Percentiles rank a stretch among this genome's conserved stretches.
These are phyloP conservation scores for Pholiota molesta DNA, from an alignment of 768 basidiomycete species.

Conservation along the genomic window DNA sequence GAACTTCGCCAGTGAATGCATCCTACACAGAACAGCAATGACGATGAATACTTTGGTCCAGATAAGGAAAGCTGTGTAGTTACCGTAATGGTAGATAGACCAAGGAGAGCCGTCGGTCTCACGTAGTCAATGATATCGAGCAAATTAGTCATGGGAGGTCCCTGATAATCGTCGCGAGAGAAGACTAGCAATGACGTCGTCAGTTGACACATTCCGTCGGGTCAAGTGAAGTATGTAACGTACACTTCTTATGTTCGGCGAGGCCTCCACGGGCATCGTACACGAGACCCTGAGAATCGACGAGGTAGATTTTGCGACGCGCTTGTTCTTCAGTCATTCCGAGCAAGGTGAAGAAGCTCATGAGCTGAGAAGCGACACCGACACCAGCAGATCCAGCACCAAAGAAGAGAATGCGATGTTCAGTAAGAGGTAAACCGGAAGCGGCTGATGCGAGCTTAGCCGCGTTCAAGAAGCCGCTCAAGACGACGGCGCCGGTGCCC, in stretches of 20 bases:
- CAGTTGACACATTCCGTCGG: slow-evolving; percentile 11
- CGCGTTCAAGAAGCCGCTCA: slow-evolving; percentile 89
- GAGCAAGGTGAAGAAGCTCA: slow-evolving; percentile 86
- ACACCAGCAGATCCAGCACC: slow-evolving; percentile 93
- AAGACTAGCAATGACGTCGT: slow-evolving; percentile 54
- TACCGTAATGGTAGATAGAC: slow-evolving; percentile 83
- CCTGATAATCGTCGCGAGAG: slow-evolving; percentile 77
- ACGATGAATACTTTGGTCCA: neutral
- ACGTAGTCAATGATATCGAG: slow-evolving; percentile 80
- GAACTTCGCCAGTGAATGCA: slow-evolving; percentile 73
- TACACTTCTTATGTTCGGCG: slow-evolving; percentile 85
- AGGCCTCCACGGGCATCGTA: slow-evolving; percentile 73
- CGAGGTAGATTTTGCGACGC: slow-evolving; percentile 74
- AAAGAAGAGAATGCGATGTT: slow-evolving; percentile 89
- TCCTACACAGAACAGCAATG: slow-evolving; percentile 39
- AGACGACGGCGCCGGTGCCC: slow-evolving; percentile 88
- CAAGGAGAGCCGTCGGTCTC: slow-evolving; percentile 86
- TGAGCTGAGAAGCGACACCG: slow-evolving; percentile 87
- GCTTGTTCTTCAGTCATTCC: slow-evolving; percentile 81
- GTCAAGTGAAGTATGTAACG: slow-evolving; percentile 21
- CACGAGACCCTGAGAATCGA: slow-evolving; percentile 87
- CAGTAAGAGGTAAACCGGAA: slow-evolving; percentile 65
- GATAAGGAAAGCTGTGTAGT: neutral
- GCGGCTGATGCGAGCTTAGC: slow-evolving; percentile 74
- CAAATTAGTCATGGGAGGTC: slow-evolving; percentile 74